Evolutionary conservation across 208 protist genomes (phyloP), one percentile per base, ranked within the genome.

Genomic region (Wallacemonas sp.): DNA sequence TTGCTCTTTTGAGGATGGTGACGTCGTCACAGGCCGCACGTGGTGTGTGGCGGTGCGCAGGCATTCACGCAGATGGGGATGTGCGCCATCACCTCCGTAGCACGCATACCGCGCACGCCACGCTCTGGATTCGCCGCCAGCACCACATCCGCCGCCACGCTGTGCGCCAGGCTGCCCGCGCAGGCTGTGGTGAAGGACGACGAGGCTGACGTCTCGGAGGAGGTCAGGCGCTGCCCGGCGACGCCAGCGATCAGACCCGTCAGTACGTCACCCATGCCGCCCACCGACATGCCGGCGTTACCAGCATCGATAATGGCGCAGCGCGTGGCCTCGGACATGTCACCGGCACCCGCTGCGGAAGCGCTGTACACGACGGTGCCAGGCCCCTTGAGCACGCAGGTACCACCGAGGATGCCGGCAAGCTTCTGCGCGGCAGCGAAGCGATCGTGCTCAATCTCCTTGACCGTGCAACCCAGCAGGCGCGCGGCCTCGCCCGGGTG

Each of bases 181-280:
- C 90, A 95, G 18, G 86, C 65, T 2, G 70, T 74, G 14, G 78
- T 65, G 38, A 81, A 86, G 10, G 26, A 3, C 5, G 23, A 20
- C 3, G 32, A 44, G 39, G n/a, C n/a, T n/a, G n/a, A n/a, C n/a
- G n/a, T n/a, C n/a, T n/a, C n/a, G n/a, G n/a, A n/a, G n/a, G n/a
- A n/a, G n/a, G 54, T 52, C 33, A 44, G 11, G 3, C 50, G 7
- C 69, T 94, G 89, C 5, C 65, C 90, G 0, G 81, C 75, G 8
- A 93, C 63, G 0, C 76, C 80, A 0, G 78, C 81, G 32, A 92
- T 59, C 7, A 89, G 52, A 1, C 90, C 90, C 1, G 85, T 93
- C 14, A 95, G 76, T 8, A 92, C 83, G 72, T 95, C 90, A 0
- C 90, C 90, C 81, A 91, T 89, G 33, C 90, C 90, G 36, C 90